Evolutionary conservation across 768 basidiomycete species (phyloP).

Genomic region (Tylopilus balloui): DNA sequence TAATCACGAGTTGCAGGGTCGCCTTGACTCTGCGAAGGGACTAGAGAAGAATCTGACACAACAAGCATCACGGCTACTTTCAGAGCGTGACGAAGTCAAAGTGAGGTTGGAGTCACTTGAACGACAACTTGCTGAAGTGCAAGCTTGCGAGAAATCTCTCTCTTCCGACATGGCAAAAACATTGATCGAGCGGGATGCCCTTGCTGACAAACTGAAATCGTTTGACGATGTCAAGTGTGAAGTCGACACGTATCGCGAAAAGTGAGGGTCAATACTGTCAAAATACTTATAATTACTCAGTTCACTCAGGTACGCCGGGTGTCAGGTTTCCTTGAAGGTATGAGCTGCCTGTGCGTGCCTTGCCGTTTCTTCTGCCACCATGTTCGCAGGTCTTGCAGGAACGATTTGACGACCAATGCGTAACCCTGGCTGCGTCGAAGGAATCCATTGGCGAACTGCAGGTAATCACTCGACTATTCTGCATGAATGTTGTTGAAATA

Average conservation of each 20-base stretch:
- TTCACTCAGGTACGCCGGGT: slow-evolving; percentile 17
- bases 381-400: slow-evolving; percentile 48
- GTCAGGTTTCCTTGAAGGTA: slow-evolving; percentile 24
- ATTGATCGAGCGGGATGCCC: slow-evolving; percentile 18
- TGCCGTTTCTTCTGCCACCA: neutral
- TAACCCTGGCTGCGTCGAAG: slow-evolving; percentile 50
- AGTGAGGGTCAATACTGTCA: slow-evolving; percentile 14
- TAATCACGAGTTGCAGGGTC: slow-evolving; percentile 27
- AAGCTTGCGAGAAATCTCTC: slow-evolving; percentile 14
- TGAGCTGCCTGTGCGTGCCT: neutral
- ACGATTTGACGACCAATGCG: slow-evolving; percentile 53
- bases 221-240: slow-evolving; percentile 20
- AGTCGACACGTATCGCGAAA: slow-evolving; percentile 19
- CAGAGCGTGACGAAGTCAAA: slow-evolving; percentile 23
- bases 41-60: slow-evolving; percentile 24
- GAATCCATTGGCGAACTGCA: slow-evolving; percentile 52
- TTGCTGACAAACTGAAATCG: slow-evolving; percentile 19
- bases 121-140: slow-evolving; percentile 15
- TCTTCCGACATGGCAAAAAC: slow-evolving; percentile 15
- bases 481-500: neutral
- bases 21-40: slow-evolving; percentile 22
- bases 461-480: slow-evolving; percentile 22
- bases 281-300: neutral
- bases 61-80: slow-evolving; percentile 24
- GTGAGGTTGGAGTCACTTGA: slow-evolving; percentile 14